Percentiles rank a stretch among this genome's conserved stretches.
These are phyloP conservation scores for Quercus bicolor DNA, from an alignment of 306 rosid genomes.

Conservation along the genomic window DNA sequence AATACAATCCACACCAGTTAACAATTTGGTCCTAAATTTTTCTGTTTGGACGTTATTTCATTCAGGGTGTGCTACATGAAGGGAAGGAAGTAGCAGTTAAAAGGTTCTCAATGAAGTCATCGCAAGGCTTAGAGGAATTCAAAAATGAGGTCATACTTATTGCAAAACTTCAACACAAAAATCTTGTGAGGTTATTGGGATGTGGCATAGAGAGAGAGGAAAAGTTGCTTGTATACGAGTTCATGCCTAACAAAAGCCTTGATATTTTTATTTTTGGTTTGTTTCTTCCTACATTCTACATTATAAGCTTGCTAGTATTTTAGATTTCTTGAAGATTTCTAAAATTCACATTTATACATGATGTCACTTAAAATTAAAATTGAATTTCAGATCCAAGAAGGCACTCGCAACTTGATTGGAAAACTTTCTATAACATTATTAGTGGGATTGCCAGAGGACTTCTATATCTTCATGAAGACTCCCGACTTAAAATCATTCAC, in stretches of 20 bases:
- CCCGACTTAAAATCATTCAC: constrained; percentile 49
- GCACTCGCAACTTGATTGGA: constrained; percentile 42
- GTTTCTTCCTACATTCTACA: not conserved
- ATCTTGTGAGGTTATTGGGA: constrained; percentile 61
- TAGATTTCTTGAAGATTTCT: not conserved
- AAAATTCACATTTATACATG: not conserved
- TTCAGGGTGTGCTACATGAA: constrained; percentile 54
- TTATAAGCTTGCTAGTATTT: not conserved
- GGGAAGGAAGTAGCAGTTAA: constrained; percentile 62
- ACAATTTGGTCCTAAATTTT: no score
- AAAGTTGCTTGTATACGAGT: constrained; percentile 53
- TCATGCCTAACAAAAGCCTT: constrained; percentile 61
- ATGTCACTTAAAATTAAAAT: not conserved
- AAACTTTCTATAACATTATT: constrained; percentile 33
- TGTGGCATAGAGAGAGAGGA: constrained; percentile 53
- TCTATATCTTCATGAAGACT: constrained; percentile 59
- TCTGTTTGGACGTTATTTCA: not conserved
- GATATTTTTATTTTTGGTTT: constrained; percentile 53
- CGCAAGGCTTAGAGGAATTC: constrained; percentile 64
- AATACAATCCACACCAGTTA: no score
- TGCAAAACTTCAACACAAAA: constrained; percentile 63
- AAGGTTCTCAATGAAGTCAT: constrained; percentile 51
- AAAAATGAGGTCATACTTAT: constrained; percentile 55
- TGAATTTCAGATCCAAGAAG: constrained; percentile 31
- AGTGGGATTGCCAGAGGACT: constrained; percentile 46